Percentiles rank a stretch among this genome's conserved stretches.
Evolutionary conservation across 2,329 filamentous ascomycete species (phyloP).

Genomic region (Clonostachys rosea): DNA sequence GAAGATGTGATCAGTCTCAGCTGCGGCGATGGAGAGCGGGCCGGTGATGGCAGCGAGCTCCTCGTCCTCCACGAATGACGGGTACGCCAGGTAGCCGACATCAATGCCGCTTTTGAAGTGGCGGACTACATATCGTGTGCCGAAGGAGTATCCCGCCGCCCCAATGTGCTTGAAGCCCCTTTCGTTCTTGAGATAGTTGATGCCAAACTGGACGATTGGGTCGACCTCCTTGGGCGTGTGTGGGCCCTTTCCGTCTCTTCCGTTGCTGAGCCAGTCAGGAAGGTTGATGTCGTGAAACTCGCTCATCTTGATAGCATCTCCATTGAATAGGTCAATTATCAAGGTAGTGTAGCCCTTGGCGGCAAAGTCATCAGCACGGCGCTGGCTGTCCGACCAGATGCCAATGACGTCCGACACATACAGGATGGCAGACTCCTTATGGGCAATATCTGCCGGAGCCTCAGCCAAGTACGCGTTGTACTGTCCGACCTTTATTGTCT

Average conservation of each 20-base stretch:
- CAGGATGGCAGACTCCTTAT: constrained; percentile 18
- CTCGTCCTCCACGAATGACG: constrained; percentile 52
- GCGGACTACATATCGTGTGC: constrained; percentile 64
- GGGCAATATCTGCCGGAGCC: constrained; percentile 13
- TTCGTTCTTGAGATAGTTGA: constrained; percentile 50
- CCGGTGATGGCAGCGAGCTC: constrained; percentile 54
- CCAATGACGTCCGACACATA: constrained; percentile 30
- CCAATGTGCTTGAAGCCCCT: constrained; percentile 48
- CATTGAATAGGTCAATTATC: constrained; percentile 30
- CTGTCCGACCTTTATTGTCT: constrained; percentile 32
- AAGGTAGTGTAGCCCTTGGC: constrained; percentile 30
- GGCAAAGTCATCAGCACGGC: constrained; percentile 32
- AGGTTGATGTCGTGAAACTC: constrained; percentile 19
- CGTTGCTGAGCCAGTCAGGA: constrained; percentile 26
- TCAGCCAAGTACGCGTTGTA: constrained; percentile 45
- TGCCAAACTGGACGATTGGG: constrained; percentile 21
- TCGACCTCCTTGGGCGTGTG: constrained; percentile 24
- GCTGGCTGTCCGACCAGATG: constrained; percentile 31
- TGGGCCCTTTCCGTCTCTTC: constrained; percentile 41
- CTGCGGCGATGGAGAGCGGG: constrained; percentile 58
- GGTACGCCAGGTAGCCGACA: constrained; percentile 60
- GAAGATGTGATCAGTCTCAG: constrained; percentile 58
- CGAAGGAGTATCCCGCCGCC: constrained; percentile 61
- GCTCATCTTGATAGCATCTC: constrained; percentile 21
- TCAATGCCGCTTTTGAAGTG: constrained; percentile 54